Percentiles rank a stretch among this genome's conserved stretches.
These are phyloP conservation scores for Beverwykella pulmonaria DNA, from an alignment of 495 filamentous ascomycete species.

Conservation along the genomic window DNA sequence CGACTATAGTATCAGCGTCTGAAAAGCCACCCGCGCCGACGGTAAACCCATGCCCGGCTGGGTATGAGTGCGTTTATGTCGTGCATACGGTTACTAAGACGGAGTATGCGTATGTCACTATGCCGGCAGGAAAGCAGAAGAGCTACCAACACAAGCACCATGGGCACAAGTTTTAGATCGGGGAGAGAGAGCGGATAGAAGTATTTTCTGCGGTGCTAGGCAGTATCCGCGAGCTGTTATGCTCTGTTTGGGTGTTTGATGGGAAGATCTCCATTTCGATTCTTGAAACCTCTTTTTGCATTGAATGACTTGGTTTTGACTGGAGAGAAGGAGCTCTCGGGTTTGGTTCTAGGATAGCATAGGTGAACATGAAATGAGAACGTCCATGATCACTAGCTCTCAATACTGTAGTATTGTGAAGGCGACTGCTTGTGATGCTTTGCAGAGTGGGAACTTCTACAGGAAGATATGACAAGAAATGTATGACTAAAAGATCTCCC, in stretches of 20 bases:
- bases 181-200: background rate
- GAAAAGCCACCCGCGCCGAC: constrained; percentile 26
- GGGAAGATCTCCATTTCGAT: constrained; percentile 1
- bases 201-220: constrained; percentile 3
- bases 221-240: constrained; percentile 5
- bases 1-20: background rate
- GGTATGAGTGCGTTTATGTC: constrained; percentile 20
- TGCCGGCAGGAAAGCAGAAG: background rate
- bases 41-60: background rate
- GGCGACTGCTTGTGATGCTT: no score
- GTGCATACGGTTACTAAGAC: constrained; percentile 24
- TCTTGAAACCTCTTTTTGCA: constrained; percentile 13
- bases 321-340: background rate
- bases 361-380: no score
- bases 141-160: constrained; percentile 5
- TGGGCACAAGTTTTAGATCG: constrained; percentile 1
- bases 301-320: background rate
- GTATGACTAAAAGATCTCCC: no score
- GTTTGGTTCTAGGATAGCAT: background rate
- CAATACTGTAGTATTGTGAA: no score
- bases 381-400: no score
- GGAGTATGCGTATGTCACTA: constrained; percentile 24
- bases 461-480: no score
- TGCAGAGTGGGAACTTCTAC: no score
- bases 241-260: background rate